A percentile compares a stretch with the other conserved stretches of the same genome.
Evolutionary conservation across 257 asterid genomes (phyloP).

Genomic region (Solanum chiquidenum): DNA sequence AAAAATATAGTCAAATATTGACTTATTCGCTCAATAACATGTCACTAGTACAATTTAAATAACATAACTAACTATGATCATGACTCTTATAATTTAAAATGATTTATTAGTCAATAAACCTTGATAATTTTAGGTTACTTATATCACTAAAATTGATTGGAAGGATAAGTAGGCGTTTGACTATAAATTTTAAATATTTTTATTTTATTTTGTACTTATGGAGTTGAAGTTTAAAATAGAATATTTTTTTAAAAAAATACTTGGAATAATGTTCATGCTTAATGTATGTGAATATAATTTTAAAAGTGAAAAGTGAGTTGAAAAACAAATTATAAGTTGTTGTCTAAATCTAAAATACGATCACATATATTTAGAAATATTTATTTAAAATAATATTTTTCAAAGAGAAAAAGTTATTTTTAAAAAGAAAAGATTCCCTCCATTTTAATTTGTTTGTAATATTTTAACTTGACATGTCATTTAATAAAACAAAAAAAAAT

Average conservation of each 20-base stretch:
- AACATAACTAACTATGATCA: background rate
- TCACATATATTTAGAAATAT: background rate
- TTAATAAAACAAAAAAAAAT: too few species aligned
- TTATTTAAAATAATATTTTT: background rate
- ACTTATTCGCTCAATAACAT: background rate
- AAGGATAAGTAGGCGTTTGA: background rate
- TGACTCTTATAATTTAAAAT: background rate
- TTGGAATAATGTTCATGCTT: background rate
- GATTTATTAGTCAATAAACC: background rate
- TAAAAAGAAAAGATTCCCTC: background rate
- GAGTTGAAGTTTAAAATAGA: background rate
- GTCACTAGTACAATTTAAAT: background rate
- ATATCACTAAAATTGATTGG: background rate
- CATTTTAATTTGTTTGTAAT: background rate
- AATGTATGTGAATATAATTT: background rate
- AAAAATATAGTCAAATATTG: background rate
- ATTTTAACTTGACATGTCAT: background rate
- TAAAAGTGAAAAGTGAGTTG: background rate
- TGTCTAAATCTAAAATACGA: background rate
- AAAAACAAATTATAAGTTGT: background rate
- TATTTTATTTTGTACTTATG: background rate
- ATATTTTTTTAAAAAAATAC: background rate
- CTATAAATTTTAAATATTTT: background rate
- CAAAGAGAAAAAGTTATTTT: background rate
- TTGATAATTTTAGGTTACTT: background rate